Base-by-base conservation (phyloP, 2,329 filamentous ascomycete genomes). In the Byssothecium circinans region DNA sequence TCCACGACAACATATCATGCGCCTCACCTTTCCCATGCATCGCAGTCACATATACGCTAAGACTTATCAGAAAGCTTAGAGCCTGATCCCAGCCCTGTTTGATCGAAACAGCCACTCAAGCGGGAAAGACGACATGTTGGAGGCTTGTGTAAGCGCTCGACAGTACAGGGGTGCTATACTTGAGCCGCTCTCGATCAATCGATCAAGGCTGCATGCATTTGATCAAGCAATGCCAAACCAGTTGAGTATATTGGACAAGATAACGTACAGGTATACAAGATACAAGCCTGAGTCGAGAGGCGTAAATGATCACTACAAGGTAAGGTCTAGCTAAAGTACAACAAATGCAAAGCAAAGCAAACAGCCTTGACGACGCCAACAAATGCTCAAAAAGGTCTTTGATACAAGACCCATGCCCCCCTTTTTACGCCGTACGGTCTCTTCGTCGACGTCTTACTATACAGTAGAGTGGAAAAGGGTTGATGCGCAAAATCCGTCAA, bases 261-360 rank as follows among this genome's bases (percentile, higher is more conserved):
- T 22, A 40, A 40, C n/a, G 11, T 10, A 36, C 11, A 17, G 35
- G 34, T 8, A 17, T 37, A 43, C 52, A 30, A 45, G n/a, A 54
- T 59, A 65, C 61, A 66, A 58, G 54, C 60, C 56, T 63, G 67
- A 68, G 66, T 69, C 63, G 64, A 68, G 65, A 65, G 58, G 56
- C 54, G 29, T 52, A 27, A 14, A 44, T 34, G 49, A 51, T 56
- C 47, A 47, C 41, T 49, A 53, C 46, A 25, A 5, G 10, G 23
- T 10, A 25, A 25, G 6, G 23, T 25, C 23, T 10, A 25, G 23
- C 39, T 11, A 15, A 65, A 66, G 56, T 60, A 25, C 60, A 56
- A 52, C 43, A 62, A 65, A 69, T 68, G 65, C 65, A 65, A 64
- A n/a, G n/a, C n/a, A n/a, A n/a, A n/a, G n/a, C n/a, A n/a, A n/a